These are phyloP conservation scores for Dactylorhiza incarnata DNA, from an alignment of 106 monocot species.

Conservation along the genomic window DNA sequence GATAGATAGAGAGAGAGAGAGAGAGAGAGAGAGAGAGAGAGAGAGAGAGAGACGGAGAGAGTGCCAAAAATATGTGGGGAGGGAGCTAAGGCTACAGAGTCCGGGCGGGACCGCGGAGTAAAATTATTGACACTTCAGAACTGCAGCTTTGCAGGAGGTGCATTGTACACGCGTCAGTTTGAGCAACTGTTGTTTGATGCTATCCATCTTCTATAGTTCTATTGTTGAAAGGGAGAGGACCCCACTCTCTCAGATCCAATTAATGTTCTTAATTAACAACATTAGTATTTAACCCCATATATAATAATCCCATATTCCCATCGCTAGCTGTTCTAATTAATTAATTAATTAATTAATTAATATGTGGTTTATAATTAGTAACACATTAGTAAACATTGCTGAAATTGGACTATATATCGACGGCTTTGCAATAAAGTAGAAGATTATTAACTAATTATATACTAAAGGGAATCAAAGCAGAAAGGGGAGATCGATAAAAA, in stretches of 20 bases:
- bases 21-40: background rate
- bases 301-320: too few species aligned
- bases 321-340: too few species aligned
- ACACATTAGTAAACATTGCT: too few species aligned
- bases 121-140: background rate
- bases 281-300: too few species aligned
- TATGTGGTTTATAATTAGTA: too few species aligned
- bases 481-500: too few species aligned
- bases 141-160: background rate
- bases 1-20: background rate
- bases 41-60: background rate
- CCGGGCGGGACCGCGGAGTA: background rate
- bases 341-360: too few species aligned
- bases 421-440: too few species aligned
- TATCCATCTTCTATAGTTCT: background rate
- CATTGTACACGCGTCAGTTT: background rate
- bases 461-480: too few species aligned
- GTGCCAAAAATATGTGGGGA: background rate
- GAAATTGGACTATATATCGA: too few species aligned
- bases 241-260: background rate
- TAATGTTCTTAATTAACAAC: background rate
- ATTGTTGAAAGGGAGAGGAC: background rate
- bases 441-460: too few species aligned
- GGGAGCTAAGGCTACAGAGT: background rate
- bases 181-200: background rate